Conservation (phyloP, 2,329 filamentous ascomycete species). For the Fusarium longipes region DNA sequence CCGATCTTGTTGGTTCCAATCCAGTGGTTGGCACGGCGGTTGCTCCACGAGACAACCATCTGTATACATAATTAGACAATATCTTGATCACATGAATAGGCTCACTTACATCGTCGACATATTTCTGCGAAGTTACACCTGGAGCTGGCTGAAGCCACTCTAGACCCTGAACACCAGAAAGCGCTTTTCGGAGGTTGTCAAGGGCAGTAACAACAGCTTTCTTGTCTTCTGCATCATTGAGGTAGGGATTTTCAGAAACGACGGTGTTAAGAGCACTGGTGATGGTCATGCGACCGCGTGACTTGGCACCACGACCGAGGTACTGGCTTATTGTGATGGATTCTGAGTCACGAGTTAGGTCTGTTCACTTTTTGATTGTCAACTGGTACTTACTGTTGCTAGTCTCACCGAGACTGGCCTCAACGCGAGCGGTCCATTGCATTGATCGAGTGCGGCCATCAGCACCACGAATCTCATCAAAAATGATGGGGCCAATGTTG, state of each 20-base stretch:
- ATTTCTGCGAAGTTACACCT: slow-evolving; percentile 7
- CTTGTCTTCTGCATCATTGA: slow-evolving; percentile 16
- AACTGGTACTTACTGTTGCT: slow-evolving; percentile 3
- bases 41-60: slow-evolving; percentile 22
- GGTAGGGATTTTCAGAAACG: slow-evolving; percentile 12
- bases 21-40: slow-evolving; percentile 21
- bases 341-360: not conserved
- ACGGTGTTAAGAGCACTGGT: slow-evolving; percentile 21
- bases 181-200: slow-evolving; percentile 13
- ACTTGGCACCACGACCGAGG: slow-evolving; percentile 17
- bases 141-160: slow-evolving; percentile 18
- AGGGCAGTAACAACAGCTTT: slow-evolving; percentile 17
- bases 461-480: slow-evolving; percentile 16
- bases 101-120: slow-evolving; percentile 14
- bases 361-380: fast-evolving
- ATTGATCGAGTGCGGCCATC: slow-evolving; percentile 8
- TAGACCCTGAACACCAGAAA: slow-evolving; percentile 6
- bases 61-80: not conserved
- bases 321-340: slow-evolving; percentile 22
- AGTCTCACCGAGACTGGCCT: slow-evolving; percentile 8
- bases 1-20: slow-evolving; percentile 20
- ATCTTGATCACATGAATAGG: fast-evolving
- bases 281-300: slow-evolving; percentile 17
- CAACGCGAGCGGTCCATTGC: slow-evolving; percentile 19
- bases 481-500: slow-evolving; percentile 14